Base-by-base conservation (phyloP, 2,329 filamentous ascomycete species). In the Ramichloridium luteum region DNA sequence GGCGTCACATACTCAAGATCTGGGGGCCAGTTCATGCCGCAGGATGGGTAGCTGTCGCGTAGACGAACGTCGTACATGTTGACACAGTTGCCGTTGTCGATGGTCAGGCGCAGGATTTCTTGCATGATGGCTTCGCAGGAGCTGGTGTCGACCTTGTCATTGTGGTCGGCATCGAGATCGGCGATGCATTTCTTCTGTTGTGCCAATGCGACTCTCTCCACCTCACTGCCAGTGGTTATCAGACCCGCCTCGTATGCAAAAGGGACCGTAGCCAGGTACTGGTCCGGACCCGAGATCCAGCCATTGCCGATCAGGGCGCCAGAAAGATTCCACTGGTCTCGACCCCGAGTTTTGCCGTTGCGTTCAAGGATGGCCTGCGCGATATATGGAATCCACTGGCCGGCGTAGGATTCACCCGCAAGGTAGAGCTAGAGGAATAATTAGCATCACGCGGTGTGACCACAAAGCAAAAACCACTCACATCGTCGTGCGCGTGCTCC, bases 41-140 rank as follows among this genome's bases (percentile, higher is more conserved):
- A 98, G 40, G 77, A 79, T 4, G 82, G 80, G 56, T 73, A 84
- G 5, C 62, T 63, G 57, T 98, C 90, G 41, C 67, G 76, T 28
- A 94, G 68, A 28, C 88, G 82, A 32, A 96, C 71, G 55, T 99
- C 90, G 57, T 99, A 99, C 83, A 96, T 94, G 61, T 98, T 99
- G 54, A 77, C 57, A 57, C 92, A 98, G 34, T 69, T 57, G 13
- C 62, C 63, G 20, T 61, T 62, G 31, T 70, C 66, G 36, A 65
- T 60, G 13, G 17, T 18, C 38, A 41, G 2, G 16, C 67, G 60
- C 3, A 96, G 68, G 30, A 96, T 72, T 6, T 74, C 63, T 34
- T 76, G 68, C 44, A 98, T 66, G 29, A 98, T 76, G 4, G 58
- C 52, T 54, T 98, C 90, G 58, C 92, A 98, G 6, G 67, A 60